These are phyloP conservation scores for Echinochloa phyllopogon DNA, from an alignment of 176 grass and related monocot genomes.

Conservation along the genomic window DNA sequence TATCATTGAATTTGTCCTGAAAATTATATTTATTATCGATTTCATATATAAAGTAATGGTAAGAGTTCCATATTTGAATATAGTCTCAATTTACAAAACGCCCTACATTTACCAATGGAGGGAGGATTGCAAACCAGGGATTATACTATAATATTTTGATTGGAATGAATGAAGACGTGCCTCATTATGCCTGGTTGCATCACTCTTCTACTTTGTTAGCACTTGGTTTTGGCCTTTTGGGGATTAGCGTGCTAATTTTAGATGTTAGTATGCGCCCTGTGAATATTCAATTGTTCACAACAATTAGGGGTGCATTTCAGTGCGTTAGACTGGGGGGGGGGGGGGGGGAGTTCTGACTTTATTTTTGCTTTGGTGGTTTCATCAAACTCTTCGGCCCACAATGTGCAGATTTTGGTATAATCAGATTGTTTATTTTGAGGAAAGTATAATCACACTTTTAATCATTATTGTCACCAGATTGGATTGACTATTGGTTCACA, in stretches of 20 bases:
- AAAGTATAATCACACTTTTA: not conserved
- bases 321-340: not conserved
- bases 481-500: not conserved
- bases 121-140: not conserved
- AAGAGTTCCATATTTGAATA: not conserved
- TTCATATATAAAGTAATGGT: not conserved
- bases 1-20: not conserved
- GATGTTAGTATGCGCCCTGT: not conserved
- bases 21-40: not conserved
- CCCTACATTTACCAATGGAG: not conserved
- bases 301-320: not conserved
- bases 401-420: not conserved
- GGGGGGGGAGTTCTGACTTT: not conserved
- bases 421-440: not conserved
- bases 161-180: constrained; percentile 4
- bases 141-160: constrained; percentile 19
- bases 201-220: constrained; percentile 1
- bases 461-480: not conserved
- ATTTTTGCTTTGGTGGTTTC: not conserved
- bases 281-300: not conserved
- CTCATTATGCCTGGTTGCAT: not conserved
- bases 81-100: not conserved
- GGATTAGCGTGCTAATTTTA: not conserved
- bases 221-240: not conserved
- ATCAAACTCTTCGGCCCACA: constrained; percentile 1